These are phyloP conservation scores for Priceomyces carsonii DNA, from an alignment of 805 yeast genomes.

Conservation along the genomic window DNA sequence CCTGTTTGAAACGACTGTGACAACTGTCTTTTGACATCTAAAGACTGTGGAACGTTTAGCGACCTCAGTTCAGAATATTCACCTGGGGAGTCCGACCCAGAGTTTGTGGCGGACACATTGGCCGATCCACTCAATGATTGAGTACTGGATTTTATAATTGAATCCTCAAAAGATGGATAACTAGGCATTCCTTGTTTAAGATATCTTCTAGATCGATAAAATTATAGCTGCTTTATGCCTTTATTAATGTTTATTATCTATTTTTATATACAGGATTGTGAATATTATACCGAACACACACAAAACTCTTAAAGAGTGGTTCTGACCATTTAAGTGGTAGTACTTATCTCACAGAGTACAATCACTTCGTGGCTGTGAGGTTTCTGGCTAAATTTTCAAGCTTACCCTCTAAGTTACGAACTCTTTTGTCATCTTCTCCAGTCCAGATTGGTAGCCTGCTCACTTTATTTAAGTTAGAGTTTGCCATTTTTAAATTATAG, in stretches of 20 bases:
- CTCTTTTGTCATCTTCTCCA: conserved; percentile 35
- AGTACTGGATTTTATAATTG: conserved; percentile 12
- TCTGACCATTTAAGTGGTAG: too few relatives aligned
- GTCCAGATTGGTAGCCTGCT: conserved; percentile 36
- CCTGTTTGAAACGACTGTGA: conserved; percentile 36
- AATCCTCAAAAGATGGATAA: conserved; percentile 19
- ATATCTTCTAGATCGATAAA: too few relatives aligned
- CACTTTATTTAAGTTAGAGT: conserved; percentile 18
- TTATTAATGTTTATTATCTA: not conserved
- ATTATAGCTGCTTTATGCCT: not conserved
- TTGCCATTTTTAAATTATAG: conserved; percentile 32
- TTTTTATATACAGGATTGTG: too few relatives aligned
- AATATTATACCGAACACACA: too few relatives aligned
- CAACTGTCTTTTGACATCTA: conserved; percentile 42
- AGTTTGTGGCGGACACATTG: conserved; percentile 10
- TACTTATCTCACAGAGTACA: too few relatives aligned
- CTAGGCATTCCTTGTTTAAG: conserved; percentile 11
- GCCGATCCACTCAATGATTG: conserved; percentile 7
- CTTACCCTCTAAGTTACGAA: conserved; percentile 20
- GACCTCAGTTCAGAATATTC: conserved; percentile 12
- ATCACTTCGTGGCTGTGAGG: too few relatives aligned
- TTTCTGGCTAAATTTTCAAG: conserved; percentile 8
- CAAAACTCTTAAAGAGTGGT: too few relatives aligned
- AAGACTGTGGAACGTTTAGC: conserved; percentile 26
- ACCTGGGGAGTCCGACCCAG: conserved; percentile 16